Conservation (phyloP, 768 basidiomycete genomes). For the Rhodotorula babjevae region DNA sequence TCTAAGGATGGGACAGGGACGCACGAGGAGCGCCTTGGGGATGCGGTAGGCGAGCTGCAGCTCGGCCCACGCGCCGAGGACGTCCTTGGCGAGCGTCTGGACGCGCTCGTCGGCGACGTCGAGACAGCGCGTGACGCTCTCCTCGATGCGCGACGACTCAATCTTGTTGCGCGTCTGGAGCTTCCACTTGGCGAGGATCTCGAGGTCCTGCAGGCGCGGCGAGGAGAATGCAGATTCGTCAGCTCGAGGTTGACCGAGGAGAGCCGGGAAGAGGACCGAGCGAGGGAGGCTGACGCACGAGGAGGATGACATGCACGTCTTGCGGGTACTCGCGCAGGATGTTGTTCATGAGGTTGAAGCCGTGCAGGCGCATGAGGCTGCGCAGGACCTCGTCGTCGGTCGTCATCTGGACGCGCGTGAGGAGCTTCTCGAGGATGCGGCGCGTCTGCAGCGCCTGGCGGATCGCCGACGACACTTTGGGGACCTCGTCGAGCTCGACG, state of each 20-base stretch:
- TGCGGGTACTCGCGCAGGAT: slow-evolving; percentile 69
- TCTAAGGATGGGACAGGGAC: background rate
- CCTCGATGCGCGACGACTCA: slow-evolving; percentile 69
- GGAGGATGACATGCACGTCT: slow-evolving; percentile 65
- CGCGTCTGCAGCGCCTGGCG: slow-evolving; percentile 73
- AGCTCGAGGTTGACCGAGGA: too few species aligned
- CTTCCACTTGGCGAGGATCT: slow-evolving; percentile 60
- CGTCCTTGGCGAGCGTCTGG: slow-evolving; percentile 61
- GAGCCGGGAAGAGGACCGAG: background rate
- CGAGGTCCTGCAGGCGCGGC: slow-evolving; percentile 47
- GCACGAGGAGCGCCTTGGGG: slow-evolving; percentile 55
- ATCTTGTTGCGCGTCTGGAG: slow-evolving; percentile 83
- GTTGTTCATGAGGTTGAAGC: slow-evolving; percentile 85
- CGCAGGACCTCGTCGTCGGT: slow-evolving; percentile 70
- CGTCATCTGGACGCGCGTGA: slow-evolving; percentile 88
- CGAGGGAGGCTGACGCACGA: slow-evolving; percentile 54
- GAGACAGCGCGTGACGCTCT: slow-evolving; percentile 11
- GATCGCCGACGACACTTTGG: slow-evolving; percentile 85
- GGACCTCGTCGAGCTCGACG: slow-evolving; percentile 70
- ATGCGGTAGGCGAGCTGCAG: slow-evolving; percentile 78
- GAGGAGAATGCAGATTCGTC: too few species aligned
- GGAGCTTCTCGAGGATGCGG: slow-evolving; percentile 72
- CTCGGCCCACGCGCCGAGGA: slow-evolving; percentile 71
- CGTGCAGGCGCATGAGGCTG: slow-evolving; percentile 84
- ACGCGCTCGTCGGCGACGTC: slow-evolving; percentile 23